These are phyloP conservation scores for Excoecaria cochinchinensis DNA, from an alignment of 345 rosid genomes.

Conservation along the genomic window DNA sequence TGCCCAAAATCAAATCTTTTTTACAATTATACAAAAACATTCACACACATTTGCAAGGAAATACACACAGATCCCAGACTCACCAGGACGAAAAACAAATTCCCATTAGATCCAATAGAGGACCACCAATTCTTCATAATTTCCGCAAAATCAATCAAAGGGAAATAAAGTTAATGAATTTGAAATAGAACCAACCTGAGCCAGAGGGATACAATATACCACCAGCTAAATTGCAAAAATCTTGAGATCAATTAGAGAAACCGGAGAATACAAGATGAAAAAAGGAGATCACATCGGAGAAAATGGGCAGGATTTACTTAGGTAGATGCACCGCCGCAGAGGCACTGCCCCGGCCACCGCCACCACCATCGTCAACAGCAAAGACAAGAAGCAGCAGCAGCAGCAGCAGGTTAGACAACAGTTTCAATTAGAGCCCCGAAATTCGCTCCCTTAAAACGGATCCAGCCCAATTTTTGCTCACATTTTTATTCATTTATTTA, in stretches of 20 bases:
- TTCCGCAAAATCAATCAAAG: not conserved
- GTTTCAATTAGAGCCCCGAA: slow-evolving; percentile 11
- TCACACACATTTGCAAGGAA: not conserved
- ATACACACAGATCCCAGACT: not conserved
- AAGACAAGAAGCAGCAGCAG: slow-evolving; percentile 1
- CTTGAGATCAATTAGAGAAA: not conserved
- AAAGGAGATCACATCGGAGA: not conserved
- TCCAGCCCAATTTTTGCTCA: slow-evolving; percentile 26
- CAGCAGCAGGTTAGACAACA: not conserved
- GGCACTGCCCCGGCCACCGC: slow-evolving; percentile 6
- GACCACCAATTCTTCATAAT: not conserved
- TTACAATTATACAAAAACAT: not conserved
- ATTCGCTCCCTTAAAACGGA: slow-evolving; percentile 43
- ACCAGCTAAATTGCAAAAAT: slow-evolving; percentile 4
- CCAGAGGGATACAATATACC: not conserved
- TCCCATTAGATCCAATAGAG: not conserved
- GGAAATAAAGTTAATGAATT: not conserved
- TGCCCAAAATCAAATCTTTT: not conserved
- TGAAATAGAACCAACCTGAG: slow-evolving; percentile 6
- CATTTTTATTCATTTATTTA: not conserved
- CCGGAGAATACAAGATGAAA: not conserved
- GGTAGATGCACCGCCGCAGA: slow-evolving; percentile 10
- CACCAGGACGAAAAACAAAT: not conserved
- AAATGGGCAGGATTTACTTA: not conserved
- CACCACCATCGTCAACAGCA: slow-evolving; percentile 7